Evolutionary conservation across 225 moss, liverwort and hornwort genomes (phyloP), one percentile per base, ranked within the genome.

Genomic region (Neckera pumila): DNA sequence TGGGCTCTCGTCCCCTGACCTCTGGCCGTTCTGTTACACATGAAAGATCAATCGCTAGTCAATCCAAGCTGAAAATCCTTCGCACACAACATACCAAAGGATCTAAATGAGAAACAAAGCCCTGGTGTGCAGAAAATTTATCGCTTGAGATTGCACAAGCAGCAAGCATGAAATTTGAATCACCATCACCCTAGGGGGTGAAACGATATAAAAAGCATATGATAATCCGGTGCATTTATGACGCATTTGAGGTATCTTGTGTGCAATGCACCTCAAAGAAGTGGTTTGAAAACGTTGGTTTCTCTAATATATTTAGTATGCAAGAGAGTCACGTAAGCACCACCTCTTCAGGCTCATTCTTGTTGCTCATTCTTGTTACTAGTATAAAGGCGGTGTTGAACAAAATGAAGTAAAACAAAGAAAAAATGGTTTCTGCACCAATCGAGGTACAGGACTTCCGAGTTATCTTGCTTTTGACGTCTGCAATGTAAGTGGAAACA

Each of bases 1-100:
- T 30, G 73, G 69, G 90, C 76, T 84, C 76, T 86, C 90, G 28
- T 92, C 88, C 69, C 56, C 88, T 45, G 88, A 88, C 70, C 83
- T 84, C 60, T 54, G 84, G 61, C 88, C 88, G 28, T 76, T 88
- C 92, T 92, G 88, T 56, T 53, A 75, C 90, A 90, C 54, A 89
- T 19, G 26, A 63, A 72, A 85, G 57, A 86, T 58, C 28, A 85
- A n/a, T 84, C 54, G 13, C 61, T 73, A 33, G 54, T 84, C 51
- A 84, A 31, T 19, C 58, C 60, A 75, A 84, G 53, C 43, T 78
- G 20, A 67, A 76, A 53, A 70, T 19, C 26, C 77, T 62, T 26
- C 23, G 23, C 20, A 31, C 54, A 47, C n/a, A 85, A 85, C 40
- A 83, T 53, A 86, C 17, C 16, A 63, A 82, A 43, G 56, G 16